phyloP scores from a whole-genome alignment of 1,284 basidiomycete genomes.

The Ceratobasidium sp. region DNA sequence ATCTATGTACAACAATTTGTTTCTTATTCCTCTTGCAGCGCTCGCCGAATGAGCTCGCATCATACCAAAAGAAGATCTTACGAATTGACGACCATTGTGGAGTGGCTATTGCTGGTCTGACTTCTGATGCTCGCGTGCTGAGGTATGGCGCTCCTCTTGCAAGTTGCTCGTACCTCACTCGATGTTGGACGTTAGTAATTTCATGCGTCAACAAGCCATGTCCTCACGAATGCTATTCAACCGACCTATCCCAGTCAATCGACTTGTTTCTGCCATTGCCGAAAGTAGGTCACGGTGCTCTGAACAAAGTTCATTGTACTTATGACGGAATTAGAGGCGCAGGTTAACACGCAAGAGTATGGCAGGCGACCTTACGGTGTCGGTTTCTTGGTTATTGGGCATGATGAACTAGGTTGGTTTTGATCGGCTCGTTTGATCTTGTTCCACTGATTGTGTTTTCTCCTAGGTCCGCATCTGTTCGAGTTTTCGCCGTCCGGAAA shows the following conservation, averaged over 20 bases:
- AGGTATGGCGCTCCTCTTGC: constrained; percentile 68
- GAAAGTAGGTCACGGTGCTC: constrained; percentile 75
- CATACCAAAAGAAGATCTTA: constrained; percentile 99
- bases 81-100: constrained; percentile 99
- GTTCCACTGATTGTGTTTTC: not conserved
- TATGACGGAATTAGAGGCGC: constrained; percentile 77
- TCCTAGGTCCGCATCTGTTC: constrained; percentile 93
- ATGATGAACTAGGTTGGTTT: constrained; percentile 70
- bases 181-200: constrained; percentile 74
- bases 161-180: not conserved
- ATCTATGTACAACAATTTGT: not conserved
- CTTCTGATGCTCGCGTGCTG: constrained; percentile 96
- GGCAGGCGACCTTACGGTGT: constrained; percentile 98
- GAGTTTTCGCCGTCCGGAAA: constrained; percentile 99
- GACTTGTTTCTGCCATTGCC: constrained; percentile 93
- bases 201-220: constrained; percentile 99
- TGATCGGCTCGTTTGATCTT: not conserved
- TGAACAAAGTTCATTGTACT: constrained; percentile 36
- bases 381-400: constrained; percentile 97
- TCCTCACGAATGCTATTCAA: constrained; percentile 94
- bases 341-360: constrained; percentile 99
- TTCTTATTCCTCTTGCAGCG: constrained; percentile 66
- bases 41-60: constrained; percentile 98
- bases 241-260: constrained; percentile 92
- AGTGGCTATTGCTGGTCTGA: constrained; percentile 97